phyloP scores from a whole-genome alignment of 345 rosid genomes.

The Brassica incana region DNA sequence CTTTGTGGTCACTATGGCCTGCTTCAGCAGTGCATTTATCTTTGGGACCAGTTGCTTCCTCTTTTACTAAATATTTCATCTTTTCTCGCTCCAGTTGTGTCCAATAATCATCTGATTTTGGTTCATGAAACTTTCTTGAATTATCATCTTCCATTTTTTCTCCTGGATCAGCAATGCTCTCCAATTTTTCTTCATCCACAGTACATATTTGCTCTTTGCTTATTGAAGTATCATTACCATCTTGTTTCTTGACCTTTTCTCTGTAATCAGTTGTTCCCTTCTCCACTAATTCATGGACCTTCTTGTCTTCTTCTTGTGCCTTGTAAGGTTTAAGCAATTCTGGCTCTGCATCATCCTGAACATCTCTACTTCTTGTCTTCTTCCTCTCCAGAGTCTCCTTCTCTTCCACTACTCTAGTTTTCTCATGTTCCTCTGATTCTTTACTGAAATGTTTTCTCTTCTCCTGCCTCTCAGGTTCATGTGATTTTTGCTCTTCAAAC shows the following conservation, averaged over 20 bases:
- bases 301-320: neutral
- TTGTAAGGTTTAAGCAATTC: constrained; percentile 3
- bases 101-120: too few species aligned
- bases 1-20: neutral
- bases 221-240: neutral
- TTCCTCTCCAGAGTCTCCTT: neutral
- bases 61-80: neutral
- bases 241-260: constrained; percentile 19
- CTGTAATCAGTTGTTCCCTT: constrained; percentile 1
- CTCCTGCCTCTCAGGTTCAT: neutral
- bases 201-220: neutral
- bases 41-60: constrained; percentile 7
- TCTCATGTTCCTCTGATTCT: constrained; percentile 7
- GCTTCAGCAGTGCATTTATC: constrained; percentile 1
- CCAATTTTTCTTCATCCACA: too few species aligned
- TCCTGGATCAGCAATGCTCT: too few species aligned
- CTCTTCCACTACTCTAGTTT: neutral
- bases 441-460: neutral
- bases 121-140: too few species aligned
- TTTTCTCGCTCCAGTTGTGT: too few species aligned
- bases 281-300: constrained; percentile 13
- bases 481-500: constrained; percentile 13
- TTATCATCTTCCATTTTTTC: too few species aligned
- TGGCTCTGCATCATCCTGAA: constrained; percentile 4
- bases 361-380: constrained; percentile 8